These are phyloP conservation scores for Pyrenophora graminea DNA, from an alignment of 2,329 filamentous ascomycete genomes.

Conservation along the genomic window DNA sequence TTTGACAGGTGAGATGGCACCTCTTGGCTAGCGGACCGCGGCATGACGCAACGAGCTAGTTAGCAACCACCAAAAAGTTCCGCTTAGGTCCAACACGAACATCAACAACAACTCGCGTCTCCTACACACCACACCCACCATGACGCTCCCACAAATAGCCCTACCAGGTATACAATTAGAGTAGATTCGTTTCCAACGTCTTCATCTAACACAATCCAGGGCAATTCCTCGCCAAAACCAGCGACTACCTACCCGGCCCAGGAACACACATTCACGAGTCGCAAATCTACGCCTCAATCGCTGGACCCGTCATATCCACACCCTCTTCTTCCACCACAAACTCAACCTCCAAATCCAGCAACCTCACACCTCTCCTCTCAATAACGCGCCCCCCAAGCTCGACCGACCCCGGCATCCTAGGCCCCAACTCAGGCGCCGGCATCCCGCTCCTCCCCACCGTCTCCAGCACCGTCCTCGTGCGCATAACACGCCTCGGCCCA, in stretches of 20 bases:
- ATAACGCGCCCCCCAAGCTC: conserved; percentile 33
- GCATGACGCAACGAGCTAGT: not conserved
- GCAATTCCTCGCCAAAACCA: conserved; percentile 71
- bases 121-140: conserved; percentile 14
- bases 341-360: conserved; percentile 57
- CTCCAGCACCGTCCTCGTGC: conserved; percentile 77
- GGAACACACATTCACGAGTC: conserved; percentile 82
- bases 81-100: not conserved
- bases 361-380: conserved; percentile 49
- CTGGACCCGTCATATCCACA: conserved; percentile 65
- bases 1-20: too few species aligned
- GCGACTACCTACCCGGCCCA: conserved; percentile 72
- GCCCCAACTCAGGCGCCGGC: conserved; percentile 46
- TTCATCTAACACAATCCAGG: conserved; percentile 50
- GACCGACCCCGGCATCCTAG: conserved; percentile 24
- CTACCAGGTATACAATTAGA: conserved; percentile 57
- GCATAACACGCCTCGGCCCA: conserved; percentile 82
- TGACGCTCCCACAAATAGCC: conserved; percentile 57
- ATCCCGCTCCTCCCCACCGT: conserved; percentile 81
- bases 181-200: too few species aligned
- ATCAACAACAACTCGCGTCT: too few species aligned
- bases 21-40: not conserved
- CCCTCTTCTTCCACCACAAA: conserved; percentile 48
- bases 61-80: conserved; percentile 28
- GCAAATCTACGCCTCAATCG: conserved; percentile 79